Conservation (phyloP, 2,329 filamentous ascomycete species). For the Knufia petricola region DNA sequence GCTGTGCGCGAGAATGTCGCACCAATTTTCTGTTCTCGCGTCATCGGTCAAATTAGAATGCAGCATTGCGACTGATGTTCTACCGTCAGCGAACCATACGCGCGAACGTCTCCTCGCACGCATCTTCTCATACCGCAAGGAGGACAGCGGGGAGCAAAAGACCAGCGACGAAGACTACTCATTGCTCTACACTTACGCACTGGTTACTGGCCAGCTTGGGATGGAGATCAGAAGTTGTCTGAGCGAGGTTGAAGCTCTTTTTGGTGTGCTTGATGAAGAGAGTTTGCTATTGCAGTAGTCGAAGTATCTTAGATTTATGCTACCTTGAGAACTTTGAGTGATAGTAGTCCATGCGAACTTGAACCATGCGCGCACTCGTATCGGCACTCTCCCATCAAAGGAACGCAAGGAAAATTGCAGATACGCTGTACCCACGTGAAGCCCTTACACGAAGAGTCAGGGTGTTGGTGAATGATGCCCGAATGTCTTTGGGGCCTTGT, state of each 20-base stretch:
- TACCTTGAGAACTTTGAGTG: not conserved
- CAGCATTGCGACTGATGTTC: slow-evolving; percentile 67
- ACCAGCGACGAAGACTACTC: slow-evolving; percentile 63
- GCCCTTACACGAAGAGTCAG: no score
- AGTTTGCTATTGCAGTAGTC: slow-evolving; percentile 45
- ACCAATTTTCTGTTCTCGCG: slow-evolving; percentile 76
- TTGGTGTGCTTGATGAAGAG: slow-evolving; percentile 54
- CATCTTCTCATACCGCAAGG: slow-evolving; percentile 76
- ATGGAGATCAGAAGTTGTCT: slow-evolving; percentile 46
- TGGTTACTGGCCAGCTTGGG: slow-evolving; percentile 53
- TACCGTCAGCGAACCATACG: slow-evolving; percentile 71
- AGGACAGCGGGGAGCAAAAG: slow-evolving; percentile 42
- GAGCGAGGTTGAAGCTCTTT: slow-evolving; percentile 48
- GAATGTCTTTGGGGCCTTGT: no score
- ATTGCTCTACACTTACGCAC: slow-evolving; percentile 76
- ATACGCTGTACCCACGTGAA: no score
- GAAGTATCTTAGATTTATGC: not conserved
- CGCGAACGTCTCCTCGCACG: slow-evolving; percentile 77
- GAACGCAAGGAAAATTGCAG: no score
- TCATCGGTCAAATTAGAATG: slow-evolving; percentile 92
- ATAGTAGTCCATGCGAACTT: no score
- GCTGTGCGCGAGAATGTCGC: slow-evolving; percentile 80
- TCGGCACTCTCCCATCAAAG: no score
- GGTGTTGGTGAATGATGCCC: no score
- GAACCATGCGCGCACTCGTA: no score